Percentiles rank a stretch among this genome's conserved stretches.
phyloP scores from a whole-genome alignment of 2,329 filamentous ascomycete genomes.

The Aspergillus pseudotamarii region DNA sequence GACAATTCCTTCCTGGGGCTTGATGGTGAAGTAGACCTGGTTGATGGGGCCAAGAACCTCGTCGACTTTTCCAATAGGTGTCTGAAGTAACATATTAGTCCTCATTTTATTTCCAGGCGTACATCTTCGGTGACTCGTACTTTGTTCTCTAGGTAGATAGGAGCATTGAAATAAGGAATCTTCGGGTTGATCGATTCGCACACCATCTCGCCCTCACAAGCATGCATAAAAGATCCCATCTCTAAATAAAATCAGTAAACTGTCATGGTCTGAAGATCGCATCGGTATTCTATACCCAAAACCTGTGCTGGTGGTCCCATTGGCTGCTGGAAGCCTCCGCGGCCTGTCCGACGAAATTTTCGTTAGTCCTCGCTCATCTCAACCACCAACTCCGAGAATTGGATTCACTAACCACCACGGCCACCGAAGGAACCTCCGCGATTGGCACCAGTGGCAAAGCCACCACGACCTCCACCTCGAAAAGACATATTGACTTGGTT shows the following conservation, averaged over 20 bases:
- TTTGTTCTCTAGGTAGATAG: constrained; percentile 99
- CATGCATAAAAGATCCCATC: constrained; percentile 92
- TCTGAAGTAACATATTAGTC: constrained; percentile 51
- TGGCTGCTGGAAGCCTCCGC: constrained; percentile 63
- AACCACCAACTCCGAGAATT: constrained; percentile 23
- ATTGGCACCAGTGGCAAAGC: constrained; percentile 56
- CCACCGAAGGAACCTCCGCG: constrained; percentile 49
- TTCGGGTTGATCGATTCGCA: constrained; percentile 95
- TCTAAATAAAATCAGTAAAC: constrained; percentile 57
- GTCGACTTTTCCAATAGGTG: constrained; percentile 92
- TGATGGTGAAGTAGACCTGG: constrained; percentile 98
- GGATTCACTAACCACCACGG: constrained; percentile 45
- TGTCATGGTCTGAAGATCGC: neutral
- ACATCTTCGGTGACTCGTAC: constrained; percentile 44
- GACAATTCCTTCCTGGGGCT: constrained; percentile 94
- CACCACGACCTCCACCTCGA: constrained; percentile 54
- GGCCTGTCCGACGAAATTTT: constrained; percentile 52
- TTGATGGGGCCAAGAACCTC: constrained; percentile 97
- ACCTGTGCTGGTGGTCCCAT: constrained; percentile 66
- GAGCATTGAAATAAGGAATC: constrained; percentile 98
- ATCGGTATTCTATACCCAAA: constrained; percentile 48
- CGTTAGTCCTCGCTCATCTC: constrained; percentile 30
- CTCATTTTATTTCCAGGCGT: neutral
- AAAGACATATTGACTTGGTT: constrained; percentile 61
- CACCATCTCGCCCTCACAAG: constrained; percentile 96